A percentile compares a stretch with the other conserved stretches of the same genome.
Conservation (phyloP, 768 basidiomycete species). For the Boletus tomentosulus region DNA sequence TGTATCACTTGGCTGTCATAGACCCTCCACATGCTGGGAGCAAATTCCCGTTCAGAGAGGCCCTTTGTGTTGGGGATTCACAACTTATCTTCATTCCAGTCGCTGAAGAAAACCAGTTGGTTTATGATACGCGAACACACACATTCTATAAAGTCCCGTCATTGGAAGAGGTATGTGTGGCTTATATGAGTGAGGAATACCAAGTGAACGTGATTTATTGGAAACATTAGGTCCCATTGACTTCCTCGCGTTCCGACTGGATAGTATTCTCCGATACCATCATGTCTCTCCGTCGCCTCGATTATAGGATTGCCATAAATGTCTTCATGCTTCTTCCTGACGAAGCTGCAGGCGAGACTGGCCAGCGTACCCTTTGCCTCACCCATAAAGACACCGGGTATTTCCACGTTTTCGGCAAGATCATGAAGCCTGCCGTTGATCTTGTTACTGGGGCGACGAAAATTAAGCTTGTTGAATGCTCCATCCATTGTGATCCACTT, state of each 20-base stretch:
- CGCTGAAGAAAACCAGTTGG: accelerated
- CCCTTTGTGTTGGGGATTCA: background rate
- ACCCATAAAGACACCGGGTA: background rate
- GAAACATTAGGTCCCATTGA: too few species aligned
- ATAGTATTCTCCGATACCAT: background rate
- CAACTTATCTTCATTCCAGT: background rate
- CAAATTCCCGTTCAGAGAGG: too few species aligned
- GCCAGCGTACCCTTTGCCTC: background rate
- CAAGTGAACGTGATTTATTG: background rate
- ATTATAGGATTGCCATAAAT: background rate
- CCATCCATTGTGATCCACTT: background rate
- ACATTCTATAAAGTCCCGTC: background rate
- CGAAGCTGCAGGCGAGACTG: background rate
- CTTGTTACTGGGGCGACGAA: background rate
- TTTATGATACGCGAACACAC: constrained; percentile 2
- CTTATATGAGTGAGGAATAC: constrained; percentile 7
- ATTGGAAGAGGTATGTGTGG: background rate
- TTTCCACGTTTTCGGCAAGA: too few species aligned
- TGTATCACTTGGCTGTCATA: background rate
- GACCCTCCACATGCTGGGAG: too few species aligned
- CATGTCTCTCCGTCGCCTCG: background rate
- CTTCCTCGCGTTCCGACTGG: too few species aligned
- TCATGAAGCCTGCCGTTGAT: background rate
- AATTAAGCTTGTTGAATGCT: background rate
- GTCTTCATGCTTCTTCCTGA: background rate